Percentiles rank a stretch among this genome's conserved stretches.
Conservation (phyloP, 2,329 filamentous ascomycete species). For the Anthostomella pinea region DNA sequence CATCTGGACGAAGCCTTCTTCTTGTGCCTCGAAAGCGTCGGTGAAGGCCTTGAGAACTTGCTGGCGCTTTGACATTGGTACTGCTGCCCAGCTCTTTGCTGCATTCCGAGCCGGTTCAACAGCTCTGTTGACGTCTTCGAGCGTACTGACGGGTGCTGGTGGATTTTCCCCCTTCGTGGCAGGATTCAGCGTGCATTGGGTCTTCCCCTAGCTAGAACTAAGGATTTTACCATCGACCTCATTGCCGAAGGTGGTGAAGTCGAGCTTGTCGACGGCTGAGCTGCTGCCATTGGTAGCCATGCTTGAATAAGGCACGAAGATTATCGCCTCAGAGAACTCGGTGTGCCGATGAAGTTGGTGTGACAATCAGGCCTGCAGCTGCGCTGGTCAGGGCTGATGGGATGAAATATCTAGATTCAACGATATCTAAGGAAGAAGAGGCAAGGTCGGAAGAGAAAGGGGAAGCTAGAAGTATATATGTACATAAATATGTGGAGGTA, state of each 20-base stretch:
- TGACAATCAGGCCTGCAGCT: too few relatives aligned
- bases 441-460: too few relatives aligned
- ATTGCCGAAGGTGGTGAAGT: slow-evolving; percentile 45
- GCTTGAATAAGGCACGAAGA: too few relatives aligned
- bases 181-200: slow-evolving; percentile 49
- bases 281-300: too few relatives aligned
- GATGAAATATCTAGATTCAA: too few relatives aligned
- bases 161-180: slow-evolving; percentile 47
- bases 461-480: too few relatives aligned
- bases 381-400: too few relatives aligned
- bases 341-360: too few relatives aligned
- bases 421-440: too few relatives aligned
- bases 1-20: slow-evolving; percentile 11
- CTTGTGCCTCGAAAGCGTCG: slow-evolving; percentile 17
- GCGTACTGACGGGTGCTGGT: slow-evolving; percentile 47
- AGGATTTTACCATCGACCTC: slow-evolving; percentile 49
- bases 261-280: too few relatives aligned
- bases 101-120: slow-evolving; percentile 46
- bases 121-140: slow-evolving; percentile 48
- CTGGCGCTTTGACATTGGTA: slow-evolving; percentile 32
- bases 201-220: slow-evolving; percentile 40
- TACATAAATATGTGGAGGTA: too few relatives aligned
- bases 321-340: too few relatives aligned
- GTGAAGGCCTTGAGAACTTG: slow-evolving; percentile 19
- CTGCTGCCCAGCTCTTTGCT: slow-evolving; percentile 43